These are phyloP conservation scores for Stentor roeselii DNA, from an alignment of 73 alveolate genomes.

Conservation along the genomic window DNA sequence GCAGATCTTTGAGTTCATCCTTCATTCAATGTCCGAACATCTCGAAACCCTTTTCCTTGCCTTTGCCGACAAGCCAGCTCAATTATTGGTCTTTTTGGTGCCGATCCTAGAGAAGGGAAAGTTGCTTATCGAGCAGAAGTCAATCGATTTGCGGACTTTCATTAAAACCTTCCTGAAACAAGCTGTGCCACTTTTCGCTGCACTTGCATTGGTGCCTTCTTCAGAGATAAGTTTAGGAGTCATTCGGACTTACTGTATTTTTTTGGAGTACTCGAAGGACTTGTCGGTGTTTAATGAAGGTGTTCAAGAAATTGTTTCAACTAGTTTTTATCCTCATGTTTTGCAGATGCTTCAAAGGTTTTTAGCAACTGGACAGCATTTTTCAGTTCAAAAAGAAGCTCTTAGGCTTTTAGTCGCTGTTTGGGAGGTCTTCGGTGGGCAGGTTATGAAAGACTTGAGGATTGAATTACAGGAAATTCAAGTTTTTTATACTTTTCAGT, in stretches of 20 bases:
- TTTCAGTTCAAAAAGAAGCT: not conserved
- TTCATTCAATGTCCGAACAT: conserved; percentile 28
- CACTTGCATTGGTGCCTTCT: not conserved
- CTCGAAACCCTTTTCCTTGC: not conserved
- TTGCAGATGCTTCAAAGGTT: not conserved
- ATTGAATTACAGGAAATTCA: not conserved
- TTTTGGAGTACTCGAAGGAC: not conserved
- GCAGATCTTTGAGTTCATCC: conserved; percentile 33
- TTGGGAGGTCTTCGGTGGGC: conserved; percentile 1
- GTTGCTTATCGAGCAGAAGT: not conserved
- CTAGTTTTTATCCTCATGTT: not conserved
- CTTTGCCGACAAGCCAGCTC: conserved; percentile 28
- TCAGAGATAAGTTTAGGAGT: not conserved
- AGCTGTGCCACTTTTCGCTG: not conserved
- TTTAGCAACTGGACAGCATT: not conserved
- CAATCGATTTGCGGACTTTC: not conserved
- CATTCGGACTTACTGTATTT: not conserved
- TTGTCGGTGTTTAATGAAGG: not conserved
- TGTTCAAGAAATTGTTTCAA: not conserved
- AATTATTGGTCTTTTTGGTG: conserved; percentile 27
- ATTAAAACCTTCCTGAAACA: not conserved
- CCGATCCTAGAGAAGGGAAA: conserved; percentile 34
- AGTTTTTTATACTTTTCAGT: not conserved
- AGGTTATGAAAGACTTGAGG: not conserved
- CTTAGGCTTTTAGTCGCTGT: not conserved